Conservation (phyloP, 768 basidiomycete genomes). For the Rubroboletus satanas region DNA sequence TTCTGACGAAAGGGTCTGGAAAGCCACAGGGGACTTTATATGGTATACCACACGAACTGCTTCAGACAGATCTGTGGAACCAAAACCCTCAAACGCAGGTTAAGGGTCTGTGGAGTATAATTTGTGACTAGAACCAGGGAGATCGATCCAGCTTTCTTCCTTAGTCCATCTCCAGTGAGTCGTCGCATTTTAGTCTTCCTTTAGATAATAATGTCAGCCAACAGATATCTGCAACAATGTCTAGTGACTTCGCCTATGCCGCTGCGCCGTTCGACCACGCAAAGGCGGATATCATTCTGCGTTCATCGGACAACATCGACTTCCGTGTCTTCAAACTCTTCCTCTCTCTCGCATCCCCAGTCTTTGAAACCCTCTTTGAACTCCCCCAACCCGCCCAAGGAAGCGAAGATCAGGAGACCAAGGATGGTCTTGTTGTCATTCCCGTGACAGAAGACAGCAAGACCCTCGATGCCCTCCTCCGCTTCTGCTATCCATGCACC, state of each 20-base stretch:
- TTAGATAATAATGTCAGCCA: neutral
- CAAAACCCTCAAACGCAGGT: neutral
- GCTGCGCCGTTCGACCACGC: conserved; percentile 17
- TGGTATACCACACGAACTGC: neutral
- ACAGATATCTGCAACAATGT: neutral
- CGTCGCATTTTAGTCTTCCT: too few relatives aligned
- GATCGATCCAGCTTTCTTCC: too few relatives aligned
- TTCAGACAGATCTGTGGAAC: neutral
- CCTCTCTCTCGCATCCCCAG: too few relatives aligned
- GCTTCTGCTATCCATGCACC: conserved; percentile 26
- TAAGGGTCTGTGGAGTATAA: neutral
- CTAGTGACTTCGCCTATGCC: conserved; percentile 1
- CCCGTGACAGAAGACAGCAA: conserved; percentile 18
- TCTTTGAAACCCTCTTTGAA: too few relatives aligned
- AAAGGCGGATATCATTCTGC: too few relatives aligned
- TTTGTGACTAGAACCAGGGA: neutral
- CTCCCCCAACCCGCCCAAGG: too few relatives aligned
- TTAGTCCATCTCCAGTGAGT: neutral
- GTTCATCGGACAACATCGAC: too few relatives aligned
- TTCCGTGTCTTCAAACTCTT: too few relatives aligned
- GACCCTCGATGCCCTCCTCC: conserved; percentile 20
- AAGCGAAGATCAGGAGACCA: too few relatives aligned
- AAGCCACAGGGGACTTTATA: neutral
- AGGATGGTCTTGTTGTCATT: conserved; percentile 16
- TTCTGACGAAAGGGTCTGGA: neutral